Conservation (phyloP, 2,329 filamentous ascomycete genomes). For the Leptographium lundbergii region DNA sequence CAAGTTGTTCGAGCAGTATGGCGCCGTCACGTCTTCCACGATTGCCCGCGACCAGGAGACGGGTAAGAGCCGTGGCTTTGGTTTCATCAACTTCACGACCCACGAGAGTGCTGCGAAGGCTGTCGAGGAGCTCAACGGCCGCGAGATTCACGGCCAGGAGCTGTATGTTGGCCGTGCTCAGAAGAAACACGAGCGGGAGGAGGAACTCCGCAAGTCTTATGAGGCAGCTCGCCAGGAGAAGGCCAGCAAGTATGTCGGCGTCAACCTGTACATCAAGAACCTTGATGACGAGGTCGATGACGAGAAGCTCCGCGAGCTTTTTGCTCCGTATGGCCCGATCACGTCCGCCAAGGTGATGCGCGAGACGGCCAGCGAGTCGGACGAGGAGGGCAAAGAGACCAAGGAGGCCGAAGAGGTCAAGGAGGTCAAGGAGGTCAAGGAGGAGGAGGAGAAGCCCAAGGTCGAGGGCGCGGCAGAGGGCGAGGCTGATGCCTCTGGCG, state of each 20-base stretch:
- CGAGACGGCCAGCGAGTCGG: conserved; percentile 50
- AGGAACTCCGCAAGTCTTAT: conserved; percentile 97
- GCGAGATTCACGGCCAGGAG: conserved; percentile 86
- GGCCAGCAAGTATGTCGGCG: conserved; percentile 97
- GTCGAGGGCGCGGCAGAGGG: conserved; percentile 38
- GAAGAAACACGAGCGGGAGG: conserved; percentile 99
- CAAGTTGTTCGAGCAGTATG: conserved; percentile 79
- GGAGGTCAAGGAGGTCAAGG: conserved; percentile 37
- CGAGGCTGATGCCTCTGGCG: conserved; percentile 37
- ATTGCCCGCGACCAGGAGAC: conserved; percentile 73
- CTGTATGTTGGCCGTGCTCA: conserved; percentile 92
- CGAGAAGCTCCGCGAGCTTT: conserved; percentile 91
- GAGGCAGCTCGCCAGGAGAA: conserved; percentile 96
- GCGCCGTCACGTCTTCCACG: conserved; percentile 90
- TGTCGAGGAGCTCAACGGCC: conserved; percentile 84
- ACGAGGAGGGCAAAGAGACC: conserved; percentile 39
- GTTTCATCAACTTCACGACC: conserved; percentile 89
- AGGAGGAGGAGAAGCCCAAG: conserved; percentile 39
- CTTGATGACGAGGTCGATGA: conserved; percentile 94
- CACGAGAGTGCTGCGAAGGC: conserved; percentile 79
- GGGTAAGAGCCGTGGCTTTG: conserved; percentile 89
- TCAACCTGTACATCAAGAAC: conserved; percentile 99
- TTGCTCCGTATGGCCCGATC: conserved; percentile 82
- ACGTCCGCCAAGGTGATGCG: conserved; percentile 99
- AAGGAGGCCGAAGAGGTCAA: conserved; percentile 46